Percentiles rank a stretch among this genome's conserved stretches.
phyloP scores from a whole-genome alignment of 306 rosid genomes.

The Lathyrus sativus region DNA sequence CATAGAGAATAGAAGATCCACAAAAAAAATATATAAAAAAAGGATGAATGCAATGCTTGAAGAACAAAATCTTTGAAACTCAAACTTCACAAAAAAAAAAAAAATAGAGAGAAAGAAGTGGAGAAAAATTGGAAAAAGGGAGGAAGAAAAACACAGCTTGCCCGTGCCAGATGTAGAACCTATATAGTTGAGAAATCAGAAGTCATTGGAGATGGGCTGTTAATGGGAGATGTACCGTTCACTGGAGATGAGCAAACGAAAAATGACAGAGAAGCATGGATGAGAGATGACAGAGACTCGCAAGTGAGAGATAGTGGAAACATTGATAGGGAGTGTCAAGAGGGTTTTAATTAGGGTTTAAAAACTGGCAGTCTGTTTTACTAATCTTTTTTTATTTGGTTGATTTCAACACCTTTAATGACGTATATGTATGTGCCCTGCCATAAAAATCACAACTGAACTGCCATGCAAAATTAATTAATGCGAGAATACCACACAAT shows the following conservation, averaged over 20 bases:
- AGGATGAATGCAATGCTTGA: not conserved
- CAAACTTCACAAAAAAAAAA: constrained; percentile 9
- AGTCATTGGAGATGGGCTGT: not conserved
- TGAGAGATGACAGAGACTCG: not conserved
- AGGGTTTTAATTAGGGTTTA: not conserved
- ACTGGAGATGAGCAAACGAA: not conserved
- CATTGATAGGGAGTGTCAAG: not conserved
- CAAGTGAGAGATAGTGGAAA: not conserved
- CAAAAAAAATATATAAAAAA: not conserved
- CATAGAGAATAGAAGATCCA: not conserved
- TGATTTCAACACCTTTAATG: not conserved
- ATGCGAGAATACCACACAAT: not conserved
- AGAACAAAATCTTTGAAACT: not conserved
- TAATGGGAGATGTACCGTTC: not conserved
- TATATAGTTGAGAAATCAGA: not conserved
- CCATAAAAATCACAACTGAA: not conserved
- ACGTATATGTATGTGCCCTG: not conserved
- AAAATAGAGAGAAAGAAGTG: not conserved
- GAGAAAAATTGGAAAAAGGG: not conserved
- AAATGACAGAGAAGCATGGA: not conserved
- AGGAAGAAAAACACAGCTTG: constrained; percentile 7
- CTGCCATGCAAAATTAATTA: constrained; percentile 3
- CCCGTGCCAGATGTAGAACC: not conserved
- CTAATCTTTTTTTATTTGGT: not conserved
- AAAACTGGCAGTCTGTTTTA: not conserved